These are phyloP conservation scores for Penicillium robsamsonii DNA, from an alignment of 495 filamentous ascomycete genomes.

Conservation along the genomic window DNA sequence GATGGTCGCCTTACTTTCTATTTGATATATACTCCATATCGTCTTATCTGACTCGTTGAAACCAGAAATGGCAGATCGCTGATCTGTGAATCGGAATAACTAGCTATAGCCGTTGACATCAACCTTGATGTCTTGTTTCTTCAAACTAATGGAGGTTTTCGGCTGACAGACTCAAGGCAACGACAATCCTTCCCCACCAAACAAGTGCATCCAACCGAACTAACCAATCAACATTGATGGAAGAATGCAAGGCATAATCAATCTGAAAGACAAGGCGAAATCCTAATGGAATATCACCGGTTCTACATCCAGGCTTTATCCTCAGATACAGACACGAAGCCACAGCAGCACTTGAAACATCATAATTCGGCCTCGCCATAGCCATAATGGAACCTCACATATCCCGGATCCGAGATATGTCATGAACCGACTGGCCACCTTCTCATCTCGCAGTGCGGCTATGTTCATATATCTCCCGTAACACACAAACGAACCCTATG, in stretches of 20 bases:
- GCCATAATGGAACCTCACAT: constrained; percentile 1
- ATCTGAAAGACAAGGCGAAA: background rate
- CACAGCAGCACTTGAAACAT: background rate
- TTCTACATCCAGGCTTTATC: background rate
- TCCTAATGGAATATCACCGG: background rate
- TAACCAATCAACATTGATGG: background rate
- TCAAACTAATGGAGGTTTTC: background rate
- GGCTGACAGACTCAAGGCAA: background rate
- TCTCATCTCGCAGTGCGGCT: background rate
- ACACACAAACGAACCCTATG: constrained; percentile 3
- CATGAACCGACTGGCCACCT: background rate
- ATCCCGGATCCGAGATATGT: background rate
- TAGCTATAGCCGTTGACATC: background rate
- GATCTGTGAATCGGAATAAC: background rate
- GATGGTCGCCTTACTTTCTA: background rate
- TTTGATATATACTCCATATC: background rate
- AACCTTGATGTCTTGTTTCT: background rate
- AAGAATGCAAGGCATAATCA: background rate
- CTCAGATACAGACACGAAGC: background rate
- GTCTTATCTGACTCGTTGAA: background rate
- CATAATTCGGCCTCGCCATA: background rate
- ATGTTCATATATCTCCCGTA: background rate
- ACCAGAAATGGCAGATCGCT: background rate
- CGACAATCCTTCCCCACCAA: background rate
- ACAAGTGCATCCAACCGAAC: background rate